phyloP scores from a whole-genome alignment of 495 filamentous ascomycete genomes.

The Bathelium albidoporum region DNA sequence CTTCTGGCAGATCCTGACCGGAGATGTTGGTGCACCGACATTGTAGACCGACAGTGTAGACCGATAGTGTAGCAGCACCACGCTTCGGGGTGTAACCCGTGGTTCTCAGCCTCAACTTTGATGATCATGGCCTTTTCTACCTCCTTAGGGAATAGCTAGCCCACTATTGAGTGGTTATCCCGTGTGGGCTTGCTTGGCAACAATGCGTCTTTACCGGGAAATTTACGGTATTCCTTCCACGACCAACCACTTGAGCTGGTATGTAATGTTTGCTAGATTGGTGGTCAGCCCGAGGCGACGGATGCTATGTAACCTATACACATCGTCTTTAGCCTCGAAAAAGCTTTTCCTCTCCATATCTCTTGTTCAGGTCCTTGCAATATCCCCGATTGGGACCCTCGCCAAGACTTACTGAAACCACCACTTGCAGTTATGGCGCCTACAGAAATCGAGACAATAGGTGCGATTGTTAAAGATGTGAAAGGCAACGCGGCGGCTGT shows the following conservation, averaged over 20 bases:
- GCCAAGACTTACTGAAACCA: background rate
- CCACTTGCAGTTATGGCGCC: background rate
- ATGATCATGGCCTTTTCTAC: background rate
- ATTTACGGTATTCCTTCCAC: background rate
- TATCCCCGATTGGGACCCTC: background rate
- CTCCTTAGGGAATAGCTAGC: too few relatives aligned
- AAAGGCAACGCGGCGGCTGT: background rate
- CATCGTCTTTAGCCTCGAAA: background rate
- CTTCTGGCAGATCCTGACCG: too few relatives aligned
- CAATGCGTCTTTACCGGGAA: background rate
- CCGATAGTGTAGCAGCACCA: too few relatives aligned
- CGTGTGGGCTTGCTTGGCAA: background rate
- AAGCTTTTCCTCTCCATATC: background rate
- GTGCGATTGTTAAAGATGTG: background rate
- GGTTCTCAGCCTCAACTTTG: background rate
- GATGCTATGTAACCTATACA: background rate
- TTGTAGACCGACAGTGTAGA: too few relatives aligned
- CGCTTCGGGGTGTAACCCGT: background rate
- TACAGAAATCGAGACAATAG: background rate
- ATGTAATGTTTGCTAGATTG: background rate
- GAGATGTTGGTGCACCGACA: too few relatives aligned
- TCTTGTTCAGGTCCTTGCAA: background rate
- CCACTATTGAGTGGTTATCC: background rate
- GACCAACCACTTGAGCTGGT: background rate
- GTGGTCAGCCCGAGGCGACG: background rate